Conservation (phyloP, 116 monocot species). For the Zostera marina region DNA sequence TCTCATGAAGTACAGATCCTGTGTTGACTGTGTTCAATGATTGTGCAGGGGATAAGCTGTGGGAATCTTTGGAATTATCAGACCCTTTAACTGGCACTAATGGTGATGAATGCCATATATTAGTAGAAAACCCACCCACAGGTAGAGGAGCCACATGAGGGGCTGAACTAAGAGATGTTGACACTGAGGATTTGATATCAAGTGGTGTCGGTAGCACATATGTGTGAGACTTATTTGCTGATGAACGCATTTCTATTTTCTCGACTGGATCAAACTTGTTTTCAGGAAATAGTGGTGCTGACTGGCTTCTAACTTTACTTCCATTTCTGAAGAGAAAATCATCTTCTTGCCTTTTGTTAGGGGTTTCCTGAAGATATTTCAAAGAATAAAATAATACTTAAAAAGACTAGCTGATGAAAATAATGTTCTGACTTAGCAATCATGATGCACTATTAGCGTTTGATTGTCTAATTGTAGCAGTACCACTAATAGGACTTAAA, state of each 20-base stretch:
- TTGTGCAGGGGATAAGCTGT: slow-evolving; percentile 7
- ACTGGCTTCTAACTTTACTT: slow-evolving; percentile 33
- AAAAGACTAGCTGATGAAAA: not conserved
- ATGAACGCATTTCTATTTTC: slow-evolving; percentile 28
- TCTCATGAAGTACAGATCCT: slow-evolving; percentile 28
- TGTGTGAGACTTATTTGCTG: slow-evolving; percentile 46
- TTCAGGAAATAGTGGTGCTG: slow-evolving; percentile 58
- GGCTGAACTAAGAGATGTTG: slow-evolving; percentile 7
- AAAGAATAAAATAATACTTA: slow-evolving; percentile 3
- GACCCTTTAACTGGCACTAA: slow-evolving; percentile 33
- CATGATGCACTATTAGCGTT: too few species aligned
- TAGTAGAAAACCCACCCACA: slow-evolving; percentile 13
- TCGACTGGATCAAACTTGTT: slow-evolving; percentile 46
- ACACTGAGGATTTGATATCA: slow-evolving; percentile 28
- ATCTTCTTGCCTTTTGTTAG: slow-evolving; percentile 34
- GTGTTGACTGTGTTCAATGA: not conserved
- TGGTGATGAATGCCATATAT: slow-evolving; percentile 62
- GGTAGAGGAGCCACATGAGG: slow-evolving; percentile 10
- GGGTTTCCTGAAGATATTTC: slow-evolving; percentile 32
- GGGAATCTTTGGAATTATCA: slow-evolving; percentile 15
- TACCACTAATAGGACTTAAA: too few species aligned
- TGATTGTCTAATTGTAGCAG: too few species aligned
- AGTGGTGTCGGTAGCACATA: slow-evolving; percentile 79
- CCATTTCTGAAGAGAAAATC: slow-evolving; percentile 9
- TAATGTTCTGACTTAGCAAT: too few species aligned